phyloP scores from a whole-genome alignment of 192 early-diverging fungal species.

The Entomortierella beljakovae region DNA sequence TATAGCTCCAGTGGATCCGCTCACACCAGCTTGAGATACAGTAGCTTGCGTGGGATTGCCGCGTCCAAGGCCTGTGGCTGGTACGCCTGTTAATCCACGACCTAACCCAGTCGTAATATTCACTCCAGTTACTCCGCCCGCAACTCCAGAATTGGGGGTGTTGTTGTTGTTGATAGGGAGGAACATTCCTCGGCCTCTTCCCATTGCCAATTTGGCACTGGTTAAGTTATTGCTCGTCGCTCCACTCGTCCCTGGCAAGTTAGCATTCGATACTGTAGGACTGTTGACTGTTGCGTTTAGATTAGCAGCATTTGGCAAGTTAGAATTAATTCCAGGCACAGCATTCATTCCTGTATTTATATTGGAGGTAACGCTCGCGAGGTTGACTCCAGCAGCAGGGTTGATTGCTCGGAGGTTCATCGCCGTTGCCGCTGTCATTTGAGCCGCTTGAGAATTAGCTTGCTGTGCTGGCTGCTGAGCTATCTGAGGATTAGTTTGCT shows the following conservation, averaged over 20 bases:
- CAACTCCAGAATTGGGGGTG: slow-evolving; percentile 6
- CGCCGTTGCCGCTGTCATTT: slow-evolving; percentile 13
- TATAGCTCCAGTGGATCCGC: background rate
- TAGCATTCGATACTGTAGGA: slow-evolving; percentile 28
- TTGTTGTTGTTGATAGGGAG: slow-evolving; percentile 26
- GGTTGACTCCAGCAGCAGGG: background rate
- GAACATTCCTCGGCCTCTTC: slow-evolving; percentile 34
- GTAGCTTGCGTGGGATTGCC: slow-evolving; percentile 22
- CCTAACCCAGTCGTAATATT: slow-evolving; percentile 19
- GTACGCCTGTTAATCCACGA: slow-evolving; percentile 18
- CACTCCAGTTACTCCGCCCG: slow-evolving; percentile 5
- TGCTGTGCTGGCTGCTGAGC: slow-evolving; percentile 29
- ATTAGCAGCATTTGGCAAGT: background rate
- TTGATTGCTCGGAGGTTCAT: slow-evolving; percentile 11
- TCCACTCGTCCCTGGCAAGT: slow-evolving; percentile 16
- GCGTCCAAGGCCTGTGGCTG: slow-evolving; percentile 17
- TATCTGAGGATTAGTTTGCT: slow-evolving; percentile 11
- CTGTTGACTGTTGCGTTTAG: slow-evolving; percentile 17
- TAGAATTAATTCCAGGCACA: background rate
- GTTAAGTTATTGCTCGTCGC: slow-evolving; percentile 6
- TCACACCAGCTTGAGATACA: slow-evolving; percentile 7
- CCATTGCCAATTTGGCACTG: slow-evolving; percentile 23
- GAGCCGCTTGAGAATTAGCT: slow-evolving; percentile 21
- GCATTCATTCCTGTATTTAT: background rate
- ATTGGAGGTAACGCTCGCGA: no score